Conservation (phyloP, 2,329 filamentous ascomycete genomes). For the Tolypocladium tundrense region DNA sequence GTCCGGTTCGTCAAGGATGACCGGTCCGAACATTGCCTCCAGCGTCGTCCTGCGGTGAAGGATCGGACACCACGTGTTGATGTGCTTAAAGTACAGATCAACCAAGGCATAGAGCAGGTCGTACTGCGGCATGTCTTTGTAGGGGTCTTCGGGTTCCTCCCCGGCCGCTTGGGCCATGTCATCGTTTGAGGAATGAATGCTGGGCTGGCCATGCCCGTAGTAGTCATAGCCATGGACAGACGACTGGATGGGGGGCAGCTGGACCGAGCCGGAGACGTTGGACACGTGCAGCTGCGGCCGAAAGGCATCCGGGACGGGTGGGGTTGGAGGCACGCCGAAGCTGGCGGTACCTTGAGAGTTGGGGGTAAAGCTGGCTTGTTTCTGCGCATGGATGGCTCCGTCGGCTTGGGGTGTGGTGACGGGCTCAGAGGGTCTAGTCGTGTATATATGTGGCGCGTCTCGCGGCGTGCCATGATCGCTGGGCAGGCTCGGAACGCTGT, state of each 20-base stretch:
- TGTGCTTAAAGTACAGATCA: constrained; percentile 69
- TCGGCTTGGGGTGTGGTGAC: constrained; percentile 45
- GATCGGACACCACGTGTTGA: constrained; percentile 82
- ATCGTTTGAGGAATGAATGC: constrained; percentile 44
- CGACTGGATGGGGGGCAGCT: constrained; percentile 23
- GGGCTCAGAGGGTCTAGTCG: constrained; percentile 31
- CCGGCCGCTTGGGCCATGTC: constrained; percentile 30
- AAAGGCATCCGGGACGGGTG: constrained; percentile 39
- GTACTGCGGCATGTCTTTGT: constrained; percentile 64
- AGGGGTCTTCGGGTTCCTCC: constrained; percentile 18
- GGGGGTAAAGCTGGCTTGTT: constrained; percentile 39
- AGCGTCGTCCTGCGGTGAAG: constrained; percentile 76
- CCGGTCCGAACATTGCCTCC: constrained; percentile 70
- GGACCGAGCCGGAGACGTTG: constrained; percentile 27
- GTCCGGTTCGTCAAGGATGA: constrained; percentile 69
- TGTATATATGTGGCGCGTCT: constrained; percentile 36
- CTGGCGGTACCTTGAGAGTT: constrained; percentile 35
- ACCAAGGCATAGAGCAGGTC: constrained; percentile 63
- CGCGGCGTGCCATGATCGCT: constrained; percentile 48
- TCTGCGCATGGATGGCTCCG: constrained; percentile 50
- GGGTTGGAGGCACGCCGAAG: constrained; percentile 36
- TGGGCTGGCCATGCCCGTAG: constrained; percentile 31
- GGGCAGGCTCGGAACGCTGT: constrained; percentile 39
- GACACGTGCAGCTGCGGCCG: constrained; percentile 31
- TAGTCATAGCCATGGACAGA: constrained; percentile 38